Base-by-base conservation (phyloP, 495 filamentous ascomycete species). In the Pseudevernia furfuracea region DNA sequence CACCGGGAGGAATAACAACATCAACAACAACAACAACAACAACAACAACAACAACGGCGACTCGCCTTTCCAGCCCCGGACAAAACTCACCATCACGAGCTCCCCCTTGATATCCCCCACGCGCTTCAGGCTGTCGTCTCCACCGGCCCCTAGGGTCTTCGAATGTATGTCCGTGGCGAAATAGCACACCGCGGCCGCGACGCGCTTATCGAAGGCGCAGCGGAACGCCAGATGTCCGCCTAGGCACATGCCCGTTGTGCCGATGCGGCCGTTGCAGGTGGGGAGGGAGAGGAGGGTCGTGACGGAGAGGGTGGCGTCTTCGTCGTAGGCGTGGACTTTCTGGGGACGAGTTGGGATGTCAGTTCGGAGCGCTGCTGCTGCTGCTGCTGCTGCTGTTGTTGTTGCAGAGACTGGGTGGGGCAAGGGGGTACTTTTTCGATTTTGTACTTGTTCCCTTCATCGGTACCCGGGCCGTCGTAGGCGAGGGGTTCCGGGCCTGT, bases 91-190 rank as follows among this genome's bases (percentile, higher is more conserved):
- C 83, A 91, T 88, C 14, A 85, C 75, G 61, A 96, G 69, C 71
- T 92, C 89, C 17, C 84, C 89, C 71, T 89, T 87, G 66, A 96
- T 91, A 69, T 96, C 92, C 15, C 77, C 79, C 1, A 81, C 80
- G 37, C 88, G 67, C 17, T 75, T 75, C 57, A 92, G 70, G 69
- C 81, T 85, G 70, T 91, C 84, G 73, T 91, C 89, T 39, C 79
- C 87, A 0, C 85, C 83, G 61, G 75, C 79, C 15, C 89, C 92
- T 0, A 97, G 79, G 6, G 85, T 91, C 59, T 83, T 81, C 58
- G 77, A 81, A 76, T 96, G 93, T 43, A 96, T 82, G 77, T 97
- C 93, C 10, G 93, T 97, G 2, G 89, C 92, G 76, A 97, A 96
- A 76, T 94, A 97, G 67, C 89, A 87, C 36, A 96, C 88, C 32